These are phyloP conservation scores for Brassica carinata DNA, from an alignment of 345 rosid genomes.

Conservation along the genomic window DNA sequence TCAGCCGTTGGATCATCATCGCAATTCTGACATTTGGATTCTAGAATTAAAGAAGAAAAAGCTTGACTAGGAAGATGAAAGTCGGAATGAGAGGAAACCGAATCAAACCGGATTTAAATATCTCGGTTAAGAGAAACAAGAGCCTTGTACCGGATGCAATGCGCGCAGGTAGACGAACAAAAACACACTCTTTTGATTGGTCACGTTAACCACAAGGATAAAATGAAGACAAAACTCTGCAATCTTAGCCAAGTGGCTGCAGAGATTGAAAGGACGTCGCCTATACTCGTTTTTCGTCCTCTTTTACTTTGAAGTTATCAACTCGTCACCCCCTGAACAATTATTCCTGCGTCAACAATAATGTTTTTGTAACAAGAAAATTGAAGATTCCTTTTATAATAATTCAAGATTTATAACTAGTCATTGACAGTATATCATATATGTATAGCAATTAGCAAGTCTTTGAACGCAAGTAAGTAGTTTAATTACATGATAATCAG, in stretches of 20 bases:
- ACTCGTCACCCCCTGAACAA: not conserved
- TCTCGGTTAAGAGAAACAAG: not conserved
- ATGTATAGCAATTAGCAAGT: not conserved
- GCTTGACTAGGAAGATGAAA: slow-evolving; percentile 9
- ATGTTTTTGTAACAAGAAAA: not conserved
- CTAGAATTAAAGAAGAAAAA: not conserved
- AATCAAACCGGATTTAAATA: not conserved
- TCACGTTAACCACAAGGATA: slow-evolving; percentile 5
- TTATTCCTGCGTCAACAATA: not conserved
- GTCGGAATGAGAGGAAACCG: not conserved
- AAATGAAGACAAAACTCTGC: not conserved
- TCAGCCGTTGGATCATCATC: slow-evolving; percentile 12
- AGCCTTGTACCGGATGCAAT: not conserved
- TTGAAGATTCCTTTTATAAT: not conserved
- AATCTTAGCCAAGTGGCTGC: not conserved
- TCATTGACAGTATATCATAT: not conserved
- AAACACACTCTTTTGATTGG: not conserved
- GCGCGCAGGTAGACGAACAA: not conserved
- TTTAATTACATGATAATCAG: not conserved
- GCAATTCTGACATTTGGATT: not conserved
- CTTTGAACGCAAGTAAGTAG: not conserved
- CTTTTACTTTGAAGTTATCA: not conserved
- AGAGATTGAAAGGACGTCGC: slow-evolving; percentile 5
- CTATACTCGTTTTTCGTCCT: not conserved
- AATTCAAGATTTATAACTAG: not conserved